Evolutionary conservation across 1,139 yeast genomes (phyloP).

Genomic region (Dujonia santamariae): DNA sequence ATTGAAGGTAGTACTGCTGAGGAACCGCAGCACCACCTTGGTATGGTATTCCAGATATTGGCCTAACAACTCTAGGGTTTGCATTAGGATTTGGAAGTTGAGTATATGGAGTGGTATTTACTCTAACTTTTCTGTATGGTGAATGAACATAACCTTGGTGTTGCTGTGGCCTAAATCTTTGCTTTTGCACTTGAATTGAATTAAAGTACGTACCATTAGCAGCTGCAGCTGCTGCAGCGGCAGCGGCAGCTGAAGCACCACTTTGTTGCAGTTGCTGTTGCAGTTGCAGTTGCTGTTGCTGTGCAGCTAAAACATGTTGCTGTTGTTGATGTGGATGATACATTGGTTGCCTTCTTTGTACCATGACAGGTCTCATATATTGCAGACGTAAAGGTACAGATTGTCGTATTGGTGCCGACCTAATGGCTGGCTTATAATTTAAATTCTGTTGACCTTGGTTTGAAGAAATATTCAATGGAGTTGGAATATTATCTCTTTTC

Average conservation of each 20-base stretch:
- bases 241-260: not conserved
- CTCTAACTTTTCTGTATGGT: slow-evolving; percentile 4
- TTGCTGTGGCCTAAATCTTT: slow-evolving; percentile 9
- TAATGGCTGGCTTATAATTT: slow-evolving; percentile 29
- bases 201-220: not conserved
- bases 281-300: not conserved
- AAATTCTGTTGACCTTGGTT: no score
- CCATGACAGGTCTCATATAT: slow-evolving; percentile 1
- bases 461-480: slow-evolving; percentile 35
- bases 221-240: slow-evolving; percentile 2
- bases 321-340: slow-evolving; percentile 6
- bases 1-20: slow-evolving; percentile 3
- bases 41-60: not conserved
- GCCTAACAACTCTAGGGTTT: slow-evolving; percentile 3
- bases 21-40: no score
- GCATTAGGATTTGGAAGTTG: not conserved
- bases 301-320: no score
- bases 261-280: not conserved
- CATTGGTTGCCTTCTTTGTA: slow-evolving; percentile 5
- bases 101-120: slow-evolving; percentile 2
- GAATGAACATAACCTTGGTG: slow-evolving; percentile 7
- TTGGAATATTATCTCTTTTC: slow-evolving; percentile 43
- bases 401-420: slow-evolving; percentile 42
- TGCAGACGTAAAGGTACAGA: slow-evolving; percentile 9
- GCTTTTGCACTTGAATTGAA: slow-evolving; percentile 11